Conservation (phyloP, 2,329 filamentous ascomycete species). For the Fusarium stilboides region DNA sequence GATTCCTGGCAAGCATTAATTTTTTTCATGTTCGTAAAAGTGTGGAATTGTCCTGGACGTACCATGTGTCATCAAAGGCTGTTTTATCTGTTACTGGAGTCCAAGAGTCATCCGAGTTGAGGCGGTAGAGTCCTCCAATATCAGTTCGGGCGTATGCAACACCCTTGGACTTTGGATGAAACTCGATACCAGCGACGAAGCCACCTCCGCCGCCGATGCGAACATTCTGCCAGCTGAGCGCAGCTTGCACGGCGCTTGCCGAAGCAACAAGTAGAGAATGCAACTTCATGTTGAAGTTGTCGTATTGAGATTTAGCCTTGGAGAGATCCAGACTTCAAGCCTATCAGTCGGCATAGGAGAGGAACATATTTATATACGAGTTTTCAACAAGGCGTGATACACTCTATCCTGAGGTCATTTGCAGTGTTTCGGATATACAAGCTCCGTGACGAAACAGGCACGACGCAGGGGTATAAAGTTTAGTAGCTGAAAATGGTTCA, state of each 20-base stretch:
- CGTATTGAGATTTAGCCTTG: not conserved
- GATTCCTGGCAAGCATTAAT: conserved; percentile 57
- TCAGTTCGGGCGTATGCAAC: conserved; percentile 40
- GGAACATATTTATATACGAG: not conserved
- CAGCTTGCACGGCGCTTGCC: conserved; percentile 15
- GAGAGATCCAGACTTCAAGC: no score
- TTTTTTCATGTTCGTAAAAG: not conserved
- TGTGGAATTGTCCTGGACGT: not conserved
- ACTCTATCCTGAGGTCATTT: not conserved
- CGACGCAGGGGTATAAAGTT: not conserved
- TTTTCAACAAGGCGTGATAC: not conserved
- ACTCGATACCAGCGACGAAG: conserved; percentile 38
- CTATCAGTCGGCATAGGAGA: no score
- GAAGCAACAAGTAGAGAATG: conserved; percentile 25
- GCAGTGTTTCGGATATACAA: conserved; percentile 14
- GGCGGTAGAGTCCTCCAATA: conserved; percentile 40
- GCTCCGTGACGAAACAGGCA: conserved; percentile 21
- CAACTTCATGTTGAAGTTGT: conserved; percentile 23
- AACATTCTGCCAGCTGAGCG: conserved; percentile 40
- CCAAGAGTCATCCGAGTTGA: conserved; percentile 42
- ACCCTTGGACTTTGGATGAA: conserved; percentile 38
- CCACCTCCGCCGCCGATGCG: conserved; percentile 39
- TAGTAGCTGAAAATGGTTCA: not conserved
- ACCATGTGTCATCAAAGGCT: conserved; percentile 29
- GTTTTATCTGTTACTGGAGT: conserved; percentile 36